phyloP scores from a whole-genome alignment of 768 basidiomycete species.

The Mycena rosella region DNA sequence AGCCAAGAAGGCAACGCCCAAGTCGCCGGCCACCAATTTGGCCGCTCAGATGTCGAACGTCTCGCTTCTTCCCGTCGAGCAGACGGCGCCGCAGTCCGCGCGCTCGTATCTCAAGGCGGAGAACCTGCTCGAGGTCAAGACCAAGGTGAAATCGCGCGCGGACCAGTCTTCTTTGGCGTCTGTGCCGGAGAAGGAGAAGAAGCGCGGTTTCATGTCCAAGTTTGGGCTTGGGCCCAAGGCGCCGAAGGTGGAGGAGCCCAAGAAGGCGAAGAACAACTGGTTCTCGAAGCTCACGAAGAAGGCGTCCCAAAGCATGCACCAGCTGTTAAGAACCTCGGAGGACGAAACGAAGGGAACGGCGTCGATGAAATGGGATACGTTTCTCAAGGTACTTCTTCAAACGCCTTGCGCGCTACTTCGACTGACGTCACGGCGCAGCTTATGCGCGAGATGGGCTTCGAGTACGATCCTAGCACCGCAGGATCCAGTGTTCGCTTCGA shows the following conservation, averaged over 20 bases:
- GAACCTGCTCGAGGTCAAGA: slow-evolving; percentile 62
- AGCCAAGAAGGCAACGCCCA: slow-evolving; percentile 36
- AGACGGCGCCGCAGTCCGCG: slow-evolving; percentile 73
- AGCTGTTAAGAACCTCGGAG: slow-evolving; percentile 68
- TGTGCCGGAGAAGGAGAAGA: slow-evolving; percentile 55
- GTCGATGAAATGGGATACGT: slow-evolving; percentile 84
- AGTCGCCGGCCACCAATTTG: slow-evolving; percentile 32
- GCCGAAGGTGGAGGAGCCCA: slow-evolving; percentile 52
- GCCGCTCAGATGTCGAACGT: slow-evolving; percentile 40
- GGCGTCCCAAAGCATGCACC: slow-evolving; percentile 70
- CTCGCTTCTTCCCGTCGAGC: slow-evolving; percentile 58
- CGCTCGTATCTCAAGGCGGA: slow-evolving; percentile 75
- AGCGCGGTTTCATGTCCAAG: slow-evolving; percentile 64
- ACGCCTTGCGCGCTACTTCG: neutral
- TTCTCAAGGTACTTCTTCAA: slow-evolving; percentile 69
- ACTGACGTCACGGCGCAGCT: slow-evolving; percentile 54
- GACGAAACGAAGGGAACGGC: slow-evolving; percentile 67
- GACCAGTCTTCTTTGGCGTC: slow-evolving; percentile 63
- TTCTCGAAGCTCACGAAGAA: slow-evolving; percentile 72
- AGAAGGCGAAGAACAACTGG: slow-evolving; percentile 64
- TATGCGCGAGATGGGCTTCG: slow-evolving; percentile 85
- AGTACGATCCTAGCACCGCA: slow-evolving; percentile 78
- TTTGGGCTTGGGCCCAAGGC: slow-evolving; percentile 54
- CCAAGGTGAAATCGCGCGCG: slow-evolving; percentile 79
- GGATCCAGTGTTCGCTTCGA: slow-evolving; percentile 88